A percentile compares a stretch with the other conserved stretches of the same genome.
These are phyloP conservation scores for Ramaria rubella DNA, from an alignment of 768 basidiomycete species.

Conservation along the genomic window DNA sequence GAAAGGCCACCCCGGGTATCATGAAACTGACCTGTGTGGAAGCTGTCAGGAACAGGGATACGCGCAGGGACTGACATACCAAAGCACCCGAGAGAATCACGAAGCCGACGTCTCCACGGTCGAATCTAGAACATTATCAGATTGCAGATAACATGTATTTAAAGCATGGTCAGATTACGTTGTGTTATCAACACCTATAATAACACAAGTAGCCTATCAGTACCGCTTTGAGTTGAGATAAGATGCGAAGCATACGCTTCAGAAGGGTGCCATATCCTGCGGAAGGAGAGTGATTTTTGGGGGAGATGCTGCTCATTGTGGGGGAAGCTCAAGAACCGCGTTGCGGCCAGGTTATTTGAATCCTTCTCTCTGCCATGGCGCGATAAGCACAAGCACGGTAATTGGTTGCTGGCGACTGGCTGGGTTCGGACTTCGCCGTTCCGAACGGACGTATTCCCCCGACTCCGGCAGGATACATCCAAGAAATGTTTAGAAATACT, in stretches of 20 bases:
- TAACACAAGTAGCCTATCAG: not conserved
- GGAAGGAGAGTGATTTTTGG: too few relatives aligned
- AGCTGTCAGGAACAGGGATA: not conserved
- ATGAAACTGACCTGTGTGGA: constrained; percentile 2
- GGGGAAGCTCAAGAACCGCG: too few relatives aligned
- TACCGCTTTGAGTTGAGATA: too few relatives aligned
- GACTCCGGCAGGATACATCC: not conserved
- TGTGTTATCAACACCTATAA: constrained; percentile 1
- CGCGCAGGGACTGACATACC: constrained; percentile 62
- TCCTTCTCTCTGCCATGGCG: too few relatives aligned
- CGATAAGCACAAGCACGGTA: too few relatives aligned
- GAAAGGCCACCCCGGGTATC: constrained; percentile 43
- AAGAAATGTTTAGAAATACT: too few relatives aligned
- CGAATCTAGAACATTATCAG: constrained; percentile 30
- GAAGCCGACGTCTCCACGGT: constrained; percentile 66
- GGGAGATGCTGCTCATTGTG: too few relatives aligned
- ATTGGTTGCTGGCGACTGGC: too few relatives aligned
- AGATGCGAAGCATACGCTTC: not conserved
- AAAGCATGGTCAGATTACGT: not conserved
- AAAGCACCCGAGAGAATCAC: constrained; percentile 62
- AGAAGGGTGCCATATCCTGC: too few relatives aligned
- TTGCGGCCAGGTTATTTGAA: too few relatives aligned
- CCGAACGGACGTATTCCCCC: not conserved
- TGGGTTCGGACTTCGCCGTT: not conserved
- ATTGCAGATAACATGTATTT: not conserved